These are phyloP conservation scores for Nyssa sinensis DNA, from an alignment of 148 eudicot species.

Conservation along the genomic window DNA sequence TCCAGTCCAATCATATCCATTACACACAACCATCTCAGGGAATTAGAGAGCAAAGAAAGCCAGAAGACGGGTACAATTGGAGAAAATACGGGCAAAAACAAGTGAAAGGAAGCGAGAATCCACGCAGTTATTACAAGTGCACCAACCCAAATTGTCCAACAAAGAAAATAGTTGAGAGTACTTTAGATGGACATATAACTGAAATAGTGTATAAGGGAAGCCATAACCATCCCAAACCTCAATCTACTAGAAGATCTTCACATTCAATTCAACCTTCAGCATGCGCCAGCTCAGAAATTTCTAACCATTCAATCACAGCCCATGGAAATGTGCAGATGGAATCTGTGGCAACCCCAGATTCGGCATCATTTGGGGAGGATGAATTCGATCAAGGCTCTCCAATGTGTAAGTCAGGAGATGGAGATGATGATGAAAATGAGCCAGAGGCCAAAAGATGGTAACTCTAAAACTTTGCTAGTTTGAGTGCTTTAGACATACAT, in stretches of 20 bases:
- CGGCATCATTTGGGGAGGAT: slow-evolving; percentile 63
- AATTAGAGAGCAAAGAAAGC: slow-evolving; percentile 52
- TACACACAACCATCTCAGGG: slow-evolving; percentile 39
- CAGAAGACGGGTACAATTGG: slow-evolving; percentile 78
- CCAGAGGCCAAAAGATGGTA: slow-evolving; percentile 79
- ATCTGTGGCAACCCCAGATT: slow-evolving; percentile 54
- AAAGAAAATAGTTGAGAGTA: slow-evolving; percentile 76
- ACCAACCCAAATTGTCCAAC: slow-evolving; percentile 70
- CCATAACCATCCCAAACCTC: slow-evolving; percentile 83
- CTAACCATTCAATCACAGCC: slow-evolving; percentile 8
- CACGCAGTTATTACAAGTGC: slow-evolving; percentile 84
- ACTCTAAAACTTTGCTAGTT: neutral
- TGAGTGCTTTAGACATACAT: neutral
- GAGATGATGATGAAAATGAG: slow-evolving; percentile 56
- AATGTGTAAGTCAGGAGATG: slow-evolving; percentile 49
- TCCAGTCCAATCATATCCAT: slow-evolving; percentile 1
- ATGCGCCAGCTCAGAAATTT: neutral
- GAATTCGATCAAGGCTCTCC: slow-evolving; percentile 66
- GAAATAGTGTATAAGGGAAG: slow-evolving; percentile 81
- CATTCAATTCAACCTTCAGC: slow-evolving; percentile 18
- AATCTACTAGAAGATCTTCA: slow-evolving; percentile 44
- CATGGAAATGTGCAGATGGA: slow-evolving; percentile 18
- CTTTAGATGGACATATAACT: slow-evolving; percentile 61
- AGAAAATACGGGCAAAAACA: slow-evolving; percentile 82
- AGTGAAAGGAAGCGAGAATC: slow-evolving; percentile 81